Percentiles rank a stretch among this genome's conserved stretches.
These are phyloP conservation scores for Rhodamnia rubescens DNA, from an alignment of 345 rosid genomes.

Conservation along the genomic window DNA sequence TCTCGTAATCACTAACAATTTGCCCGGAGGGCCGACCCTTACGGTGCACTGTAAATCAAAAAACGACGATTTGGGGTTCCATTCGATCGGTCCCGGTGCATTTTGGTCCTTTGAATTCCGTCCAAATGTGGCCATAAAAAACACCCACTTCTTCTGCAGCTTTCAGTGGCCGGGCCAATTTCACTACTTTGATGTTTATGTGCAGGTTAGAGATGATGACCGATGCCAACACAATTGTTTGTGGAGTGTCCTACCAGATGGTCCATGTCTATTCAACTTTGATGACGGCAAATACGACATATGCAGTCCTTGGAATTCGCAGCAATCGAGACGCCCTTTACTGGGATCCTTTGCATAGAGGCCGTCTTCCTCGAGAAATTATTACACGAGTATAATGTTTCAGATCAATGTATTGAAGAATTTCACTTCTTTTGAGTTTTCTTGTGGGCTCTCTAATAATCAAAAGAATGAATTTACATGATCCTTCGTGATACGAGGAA, in stretches of 20 bases:
- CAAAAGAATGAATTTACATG: too few species aligned
- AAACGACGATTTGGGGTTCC: neutral
- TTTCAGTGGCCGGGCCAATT: neutral
- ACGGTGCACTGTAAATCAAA: neutral
- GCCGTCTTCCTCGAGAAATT: too few species aligned
- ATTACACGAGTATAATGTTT: too few species aligned
- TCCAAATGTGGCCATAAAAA: neutral
- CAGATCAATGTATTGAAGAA: too few species aligned
- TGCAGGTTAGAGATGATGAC: neutral
- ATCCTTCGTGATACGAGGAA: too few species aligned
- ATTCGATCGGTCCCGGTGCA: neutral
- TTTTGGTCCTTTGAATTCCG: neutral
- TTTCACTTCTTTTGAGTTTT: too few species aligned
- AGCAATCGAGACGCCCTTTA: too few species aligned
- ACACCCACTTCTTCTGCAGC: neutral
- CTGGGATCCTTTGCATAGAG: too few species aligned
- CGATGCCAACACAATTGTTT: neutral
- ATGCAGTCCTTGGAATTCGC: neutral
- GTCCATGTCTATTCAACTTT: neutral
- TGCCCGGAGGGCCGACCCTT: neutral
- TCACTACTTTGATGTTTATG: neutral
- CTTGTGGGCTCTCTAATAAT: too few species aligned
- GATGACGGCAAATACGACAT: neutral
- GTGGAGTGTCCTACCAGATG: neutral
- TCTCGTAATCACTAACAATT: neutral